A percentile compares a stretch with the other conserved stretches of the same genome.
Conservation (phyloP, 208 protist genomes). For the Acanthamoeba lenticulata region DNA sequence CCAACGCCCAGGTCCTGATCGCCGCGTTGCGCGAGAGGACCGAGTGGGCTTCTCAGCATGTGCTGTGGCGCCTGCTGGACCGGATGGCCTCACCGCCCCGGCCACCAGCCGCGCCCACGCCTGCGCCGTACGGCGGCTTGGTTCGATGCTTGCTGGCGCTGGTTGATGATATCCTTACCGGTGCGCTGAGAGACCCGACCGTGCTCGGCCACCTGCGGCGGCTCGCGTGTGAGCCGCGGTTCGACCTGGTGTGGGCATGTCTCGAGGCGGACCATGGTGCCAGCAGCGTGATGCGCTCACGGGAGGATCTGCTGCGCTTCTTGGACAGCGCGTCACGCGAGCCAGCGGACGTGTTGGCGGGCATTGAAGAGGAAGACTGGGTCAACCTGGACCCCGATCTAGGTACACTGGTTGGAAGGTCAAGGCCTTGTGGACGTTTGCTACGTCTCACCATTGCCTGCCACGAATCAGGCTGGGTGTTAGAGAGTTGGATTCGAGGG, state of each 20-base stretch:
- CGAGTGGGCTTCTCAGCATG: background rate
- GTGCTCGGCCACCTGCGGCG: background rate
- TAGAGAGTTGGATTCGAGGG: background rate
- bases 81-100: too few relatives aligned
- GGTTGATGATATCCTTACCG: too few relatives aligned
- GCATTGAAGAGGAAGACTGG: background rate
- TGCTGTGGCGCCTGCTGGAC: background rate
- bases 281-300: too few relatives aligned
- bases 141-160: background rate
- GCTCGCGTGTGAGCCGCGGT: background rate
- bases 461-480: background rate
- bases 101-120: background rate
- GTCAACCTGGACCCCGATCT: background rate
- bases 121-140: background rate
- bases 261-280: background rate
- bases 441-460: background rate
- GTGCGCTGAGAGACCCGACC: background rate
- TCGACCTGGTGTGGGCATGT: background rate
- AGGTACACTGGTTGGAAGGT: background rate
- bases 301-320: background rate
- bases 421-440: background rate
- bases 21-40: background rate
- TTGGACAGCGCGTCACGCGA: background rate
- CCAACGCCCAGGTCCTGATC: background rate
- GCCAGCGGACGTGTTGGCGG: too few relatives aligned